phyloP scores from a whole-genome alignment of 2,329 filamentous ascomycete genomes.

The Anthostomella pinea region DNA sequence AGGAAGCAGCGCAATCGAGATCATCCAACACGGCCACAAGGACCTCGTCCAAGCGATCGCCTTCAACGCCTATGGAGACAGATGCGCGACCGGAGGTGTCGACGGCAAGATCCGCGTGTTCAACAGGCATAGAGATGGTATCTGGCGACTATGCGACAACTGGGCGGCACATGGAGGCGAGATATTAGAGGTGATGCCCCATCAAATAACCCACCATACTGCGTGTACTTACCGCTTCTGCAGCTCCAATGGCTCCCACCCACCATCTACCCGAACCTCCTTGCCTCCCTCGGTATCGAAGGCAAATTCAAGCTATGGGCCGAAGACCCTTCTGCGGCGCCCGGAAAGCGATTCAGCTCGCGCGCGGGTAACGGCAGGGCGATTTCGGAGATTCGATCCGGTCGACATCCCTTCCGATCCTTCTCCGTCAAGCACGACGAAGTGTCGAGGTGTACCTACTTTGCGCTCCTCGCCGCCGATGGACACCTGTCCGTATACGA shows the following conservation, averaged over 20 bases:
- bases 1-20: constrained; percentile 51
- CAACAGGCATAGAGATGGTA: constrained; percentile 73
- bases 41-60: constrained; percentile 81
- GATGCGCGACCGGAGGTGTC: constrained; percentile 85
- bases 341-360: constrained; percentile 77
- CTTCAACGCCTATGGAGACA: constrained; percentile 90
- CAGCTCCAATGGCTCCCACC: constrained; percentile 93
- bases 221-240: constrained; percentile 17
- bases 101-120: constrained; percentile 93
- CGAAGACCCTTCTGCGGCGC: constrained; percentile 78
- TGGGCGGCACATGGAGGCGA: constrained; percentile 91
- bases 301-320: constrained; percentile 90
- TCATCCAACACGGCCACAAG: constrained; percentile 71
- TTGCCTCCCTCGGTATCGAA: constrained; percentile 86
- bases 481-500: constrained; percentile 79
- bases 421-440: constrained; percentile 83
- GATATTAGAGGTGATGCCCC: constrained; percentile 70
- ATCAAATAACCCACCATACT: neutral
- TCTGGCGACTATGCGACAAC: constrained; percentile 79
- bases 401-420: constrained; percentile 69
- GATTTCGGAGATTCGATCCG: constrained; percentile 56
- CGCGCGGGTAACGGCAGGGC: constrained; percentile 46
- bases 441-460: constrained; percentile 75
- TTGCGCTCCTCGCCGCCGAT: constrained; percentile 81
- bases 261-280: constrained; percentile 78